Conservation (phyloP, 139 green algal genomes). For the Tetraselmis chui region DNA sequence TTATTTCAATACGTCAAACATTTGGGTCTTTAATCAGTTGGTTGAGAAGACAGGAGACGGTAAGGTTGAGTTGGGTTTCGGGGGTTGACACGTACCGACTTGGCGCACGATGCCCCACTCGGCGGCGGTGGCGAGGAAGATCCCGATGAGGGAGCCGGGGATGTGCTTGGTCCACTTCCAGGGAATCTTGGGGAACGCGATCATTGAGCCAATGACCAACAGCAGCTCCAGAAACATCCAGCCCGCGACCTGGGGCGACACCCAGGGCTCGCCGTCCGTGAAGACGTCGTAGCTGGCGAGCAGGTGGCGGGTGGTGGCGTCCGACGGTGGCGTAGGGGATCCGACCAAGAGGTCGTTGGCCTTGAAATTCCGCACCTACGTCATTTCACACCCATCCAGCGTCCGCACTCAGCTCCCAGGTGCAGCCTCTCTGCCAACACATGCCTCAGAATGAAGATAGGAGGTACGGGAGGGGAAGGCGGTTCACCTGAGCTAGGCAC, state of each 20-base stretch:
- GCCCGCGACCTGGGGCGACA: background rate
- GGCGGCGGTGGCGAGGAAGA: background rate
- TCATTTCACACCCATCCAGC: too few relatives aligned
- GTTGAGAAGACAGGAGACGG: too few relatives aligned
- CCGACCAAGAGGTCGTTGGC: background rate
- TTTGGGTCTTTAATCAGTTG: too few relatives aligned
- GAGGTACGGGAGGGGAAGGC: background rate
- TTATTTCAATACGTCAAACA: too few relatives aligned
- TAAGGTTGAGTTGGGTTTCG: too few relatives aligned
- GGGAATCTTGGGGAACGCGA: background rate
- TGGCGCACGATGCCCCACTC: conserved; percentile 1
- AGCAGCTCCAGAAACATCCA: background rate
- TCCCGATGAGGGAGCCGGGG: conserved; percentile 4
- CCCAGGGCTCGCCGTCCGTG: background rate
- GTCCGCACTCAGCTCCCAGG: too few relatives aligned
- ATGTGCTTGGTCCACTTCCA: background rate
- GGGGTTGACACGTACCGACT: too few relatives aligned
- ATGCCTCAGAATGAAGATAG: too few relatives aligned
- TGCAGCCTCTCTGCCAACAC: too few relatives aligned
- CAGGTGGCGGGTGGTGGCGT: background rate
- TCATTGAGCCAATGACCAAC: background rate
- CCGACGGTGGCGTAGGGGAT: too few relatives aligned
- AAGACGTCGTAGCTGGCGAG: background rate
- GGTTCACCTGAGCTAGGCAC: background rate
- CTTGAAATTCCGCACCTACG: background rate